phyloP scores from a whole-genome alignment of 805 yeast species.

The Kregervanrija fluxuum region DNA sequence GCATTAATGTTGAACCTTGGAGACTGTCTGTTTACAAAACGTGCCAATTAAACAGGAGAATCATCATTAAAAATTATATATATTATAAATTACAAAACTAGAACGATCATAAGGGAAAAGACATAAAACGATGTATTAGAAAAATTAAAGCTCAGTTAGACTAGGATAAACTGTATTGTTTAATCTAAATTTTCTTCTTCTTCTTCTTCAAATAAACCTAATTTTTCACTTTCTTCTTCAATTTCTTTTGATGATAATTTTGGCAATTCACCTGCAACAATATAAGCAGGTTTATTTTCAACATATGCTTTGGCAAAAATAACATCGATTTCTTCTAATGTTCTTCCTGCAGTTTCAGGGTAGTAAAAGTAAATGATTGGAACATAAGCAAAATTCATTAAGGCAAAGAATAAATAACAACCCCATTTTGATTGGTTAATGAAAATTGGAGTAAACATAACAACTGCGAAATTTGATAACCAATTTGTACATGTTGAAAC shows the following conservation, averaged over 20 bases:
- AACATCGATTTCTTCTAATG: constrained; percentile 70
- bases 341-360: constrained; percentile 74
- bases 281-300: constrained; percentile 52
- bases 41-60: no score
- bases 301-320: constrained; percentile 53
- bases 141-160: no score
- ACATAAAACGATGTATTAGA: no score
- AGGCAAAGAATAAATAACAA: constrained; percentile 63
- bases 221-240: constrained; percentile 50
- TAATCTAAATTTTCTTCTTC: neutral
- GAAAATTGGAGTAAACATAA: constrained; percentile 59
- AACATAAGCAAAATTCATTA: constrained; percentile 50
- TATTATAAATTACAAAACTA: no score
- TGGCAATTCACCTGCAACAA: constrained; percentile 59
- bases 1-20: no score
- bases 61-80: no score
- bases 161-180: no score
- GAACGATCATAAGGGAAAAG: no score
- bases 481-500: constrained; percentile 61
- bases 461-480: constrained; percentile 62
- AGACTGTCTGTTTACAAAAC: no score
- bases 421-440: constrained; percentile 50
- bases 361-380: constrained; percentile 61
- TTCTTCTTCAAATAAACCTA: constrained; percentile 39
- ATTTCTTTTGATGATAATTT: constrained; percentile 48